Conservation (phyloP, 148 eudicot species). For the Fagopyrum homotropicum region DNA sequence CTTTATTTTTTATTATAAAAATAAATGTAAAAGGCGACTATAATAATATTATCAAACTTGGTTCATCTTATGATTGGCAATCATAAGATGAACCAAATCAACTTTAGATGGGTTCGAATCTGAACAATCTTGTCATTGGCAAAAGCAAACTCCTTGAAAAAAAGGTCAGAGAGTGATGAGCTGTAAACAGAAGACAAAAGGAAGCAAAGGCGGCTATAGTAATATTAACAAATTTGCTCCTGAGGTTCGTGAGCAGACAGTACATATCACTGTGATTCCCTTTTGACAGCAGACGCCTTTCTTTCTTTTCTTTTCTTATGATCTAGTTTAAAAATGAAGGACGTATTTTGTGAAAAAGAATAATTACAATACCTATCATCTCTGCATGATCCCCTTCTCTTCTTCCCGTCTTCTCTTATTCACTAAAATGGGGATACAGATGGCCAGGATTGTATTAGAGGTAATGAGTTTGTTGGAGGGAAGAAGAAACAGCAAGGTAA, state of each 20-base stretch:
- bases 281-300: conserved; percentile 2
- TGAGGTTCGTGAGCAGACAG: conserved; percentile 9
- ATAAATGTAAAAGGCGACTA: too few species aligned
- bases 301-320: conserved; percentile 2
- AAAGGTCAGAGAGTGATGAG: neutral
- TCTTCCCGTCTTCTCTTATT: conserved; percentile 6
- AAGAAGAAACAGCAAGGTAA: neutral
- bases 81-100: too few species aligned
- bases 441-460: neutral
- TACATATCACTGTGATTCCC: conserved; percentile 10
- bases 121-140: too few species aligned
- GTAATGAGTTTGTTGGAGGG: conserved; percentile 6
- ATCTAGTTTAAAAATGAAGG: neutral
- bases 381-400: neutral
- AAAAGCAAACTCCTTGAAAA: too few species aligned
- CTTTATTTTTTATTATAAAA: too few species aligned
- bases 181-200: neutral
- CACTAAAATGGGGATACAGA: neutral
- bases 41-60: too few species aligned
- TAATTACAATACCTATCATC: conserved; percentile 12
- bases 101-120: too few species aligned
- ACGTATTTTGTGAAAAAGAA: neutral
- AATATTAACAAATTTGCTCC: conserved; percentile 11
- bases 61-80: too few species aligned
- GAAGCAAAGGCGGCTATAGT: neutral